Evolutionary conservation across 192 early-diverging fungal species (phyloP), one percentile per base, ranked within the genome.

Genomic region (Thoreauomyces humboldtii): DNA sequence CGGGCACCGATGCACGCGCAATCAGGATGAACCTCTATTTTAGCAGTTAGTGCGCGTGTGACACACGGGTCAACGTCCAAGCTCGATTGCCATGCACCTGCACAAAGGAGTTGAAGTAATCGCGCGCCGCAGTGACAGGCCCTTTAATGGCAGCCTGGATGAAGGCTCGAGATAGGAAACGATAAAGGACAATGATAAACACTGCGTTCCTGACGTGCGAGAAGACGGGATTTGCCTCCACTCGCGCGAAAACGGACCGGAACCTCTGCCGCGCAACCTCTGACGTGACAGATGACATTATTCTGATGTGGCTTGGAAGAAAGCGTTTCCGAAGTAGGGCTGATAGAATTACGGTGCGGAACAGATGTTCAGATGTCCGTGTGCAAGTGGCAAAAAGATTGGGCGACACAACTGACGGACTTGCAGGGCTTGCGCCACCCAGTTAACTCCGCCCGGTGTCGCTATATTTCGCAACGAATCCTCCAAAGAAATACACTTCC

Each of bases 151-250:
- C 31, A 12, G 55, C 51, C 45, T 79, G 80, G 12, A 69, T 65
- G 60, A 78, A 76, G 17, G 80, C 55, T 46, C 61, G 67, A 4
- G 68, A 69, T 47, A 72, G 65, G 47, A 76, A 75, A 42, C 78
- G 77, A 65, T 77, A 75, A 17, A 89, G 1, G 25, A 89, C 79
- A 34, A 84, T 27, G 44, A 86, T 53, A 56, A 89, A 86, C 36
- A 87, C 72, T 48, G 81, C 58, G 54, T 89, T 89, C 65, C 86
- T 87, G 65, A 84, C 43, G 47, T 60, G 54, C 27, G 51, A 45
- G 47, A 86, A 61, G 19, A 21, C n/a, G 25, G 67, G 65, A 4
- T 37, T 54, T 22, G 36, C 19, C 19, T 36, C 28, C 22, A 57
- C 24, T 4, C 52, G 12, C n/a, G 52, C 19, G 14, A 64, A 12